Conservation (phyloP, 2,329 filamentous ascomycete genomes). For the Reticulascus tulasneorum region DNA sequence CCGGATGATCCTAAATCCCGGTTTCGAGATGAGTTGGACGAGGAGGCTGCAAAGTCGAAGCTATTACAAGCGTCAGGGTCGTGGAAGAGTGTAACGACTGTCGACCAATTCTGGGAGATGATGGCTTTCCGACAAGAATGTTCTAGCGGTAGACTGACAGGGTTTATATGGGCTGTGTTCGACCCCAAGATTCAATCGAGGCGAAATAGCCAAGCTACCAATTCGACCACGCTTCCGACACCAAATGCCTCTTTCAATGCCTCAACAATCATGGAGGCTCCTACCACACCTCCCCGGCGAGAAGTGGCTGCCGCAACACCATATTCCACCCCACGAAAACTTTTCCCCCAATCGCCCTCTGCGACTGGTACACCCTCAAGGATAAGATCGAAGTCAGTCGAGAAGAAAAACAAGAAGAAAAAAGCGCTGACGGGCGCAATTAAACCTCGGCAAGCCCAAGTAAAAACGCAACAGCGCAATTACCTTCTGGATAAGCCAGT, state of each 20-base stretch:
- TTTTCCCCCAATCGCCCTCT: slow-evolving; percentile 18
- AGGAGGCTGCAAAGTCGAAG: slow-evolving; percentile 62
- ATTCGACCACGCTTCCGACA: slow-evolving; percentile 17
- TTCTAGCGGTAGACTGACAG: slow-evolving; percentile 84
- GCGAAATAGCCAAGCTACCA: slow-evolving; percentile 1
- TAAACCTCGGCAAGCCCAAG: slow-evolving; percentile 56
- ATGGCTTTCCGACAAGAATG: slow-evolving; percentile 97
- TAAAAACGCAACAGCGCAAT: slow-evolving; percentile 56
- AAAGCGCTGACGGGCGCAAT: slow-evolving; percentile 56
- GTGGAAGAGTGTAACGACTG: slow-evolving; percentile 78
- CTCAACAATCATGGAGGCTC: slow-evolving; percentile 9
- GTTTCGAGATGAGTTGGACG: slow-evolving; percentile 84
- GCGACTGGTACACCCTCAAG: slow-evolving; percentile 15
- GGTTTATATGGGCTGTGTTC: slow-evolving; percentile 92
- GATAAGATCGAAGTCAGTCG: slow-evolving; percentile 31
- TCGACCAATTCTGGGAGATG: slow-evolving; percentile 98
- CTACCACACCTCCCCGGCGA: slow-evolving; percentile 28
- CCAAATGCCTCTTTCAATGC: slow-evolving; percentile 24
- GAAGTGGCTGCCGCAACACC: slow-evolving; percentile 21
- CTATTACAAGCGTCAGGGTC: slow-evolving; percentile 55
- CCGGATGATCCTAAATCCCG: slow-evolving; percentile 94
- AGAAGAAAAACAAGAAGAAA: slow-evolving; percentile 40
- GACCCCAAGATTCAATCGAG: slow-evolving; percentile 40
- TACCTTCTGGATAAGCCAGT: slow-evolving; percentile 46
- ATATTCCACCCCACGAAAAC: slow-evolving; percentile 27